Evolutionary conservation across 306 rosid genomes (phyloP), one percentile per base, ranked within the genome.

Genomic region (Quercus parvula): DNA sequence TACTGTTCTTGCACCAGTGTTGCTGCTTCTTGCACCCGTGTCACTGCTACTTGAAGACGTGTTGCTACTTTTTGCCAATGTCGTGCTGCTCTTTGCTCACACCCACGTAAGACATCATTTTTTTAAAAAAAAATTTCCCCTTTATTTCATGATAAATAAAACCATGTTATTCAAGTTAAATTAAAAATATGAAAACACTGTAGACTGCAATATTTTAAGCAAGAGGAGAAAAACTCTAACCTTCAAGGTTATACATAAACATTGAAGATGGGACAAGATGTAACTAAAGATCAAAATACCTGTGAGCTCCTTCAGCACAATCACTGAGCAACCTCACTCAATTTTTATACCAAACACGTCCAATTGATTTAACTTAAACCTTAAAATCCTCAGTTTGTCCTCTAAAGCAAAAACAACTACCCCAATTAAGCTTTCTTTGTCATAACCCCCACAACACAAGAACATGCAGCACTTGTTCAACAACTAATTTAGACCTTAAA

Each of bases 261-360:
- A 44, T n/a, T 18, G 63, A 30, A 2, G 24, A 31, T 51, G 9
- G 28, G 58, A 74, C 7, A 30, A 44, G 8, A 6, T 0, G 27
- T 70, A 28, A 35, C 38, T 41, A 24, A 55, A 77, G 56, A 77
- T 54, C 18, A 44, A 64, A 10, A 56, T 73, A 87, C 90, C 92
- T 81, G 22, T 89, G 89, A 77, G 92, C 86, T 78, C 92, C 90
- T 85, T 87, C 92, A 70, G 83, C 92, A 73, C 92, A 89, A 79
- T 89, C 87, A 62, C 90, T 90, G 14, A 89, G 85, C 83, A 89
- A 75, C 77, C 90, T 84, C 74, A 87, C 92, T 71, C 87, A 74
- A 84, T 24, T 89, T 82, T 89, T 89, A 75, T 89, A 90, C 33
- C 92, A 84, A 73, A 89, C 92, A 30, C 30, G 30, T 27, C 30